These are phyloP conservation scores for Vickermania spadyakhi DNA, from an alignment of 208 protist genomes.

Conservation along the genomic window DNA sequence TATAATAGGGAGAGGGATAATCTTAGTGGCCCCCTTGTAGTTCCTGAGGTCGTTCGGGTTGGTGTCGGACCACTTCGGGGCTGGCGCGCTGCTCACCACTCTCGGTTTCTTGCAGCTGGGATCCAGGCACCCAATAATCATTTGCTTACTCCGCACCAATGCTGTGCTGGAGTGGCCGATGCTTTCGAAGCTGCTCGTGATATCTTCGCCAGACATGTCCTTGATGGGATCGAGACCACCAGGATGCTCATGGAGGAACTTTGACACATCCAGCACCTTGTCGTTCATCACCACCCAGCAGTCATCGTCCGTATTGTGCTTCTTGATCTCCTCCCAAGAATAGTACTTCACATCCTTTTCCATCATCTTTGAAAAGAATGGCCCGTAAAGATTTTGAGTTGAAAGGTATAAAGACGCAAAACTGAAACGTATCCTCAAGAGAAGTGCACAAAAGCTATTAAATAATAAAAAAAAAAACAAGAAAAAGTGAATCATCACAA, in stretches of 20 bases:
- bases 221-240: conserved; percentile 83
- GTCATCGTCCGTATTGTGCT: conserved; percentile 83
- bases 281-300: conserved; percentile 91
- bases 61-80: conserved; percentile 44
- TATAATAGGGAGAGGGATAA: conserved; percentile 45
- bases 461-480: conserved; percentile 7
- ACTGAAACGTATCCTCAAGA: not conserved
- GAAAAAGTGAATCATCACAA: not conserved
- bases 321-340: conserved; percentile 82
- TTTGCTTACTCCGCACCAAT: conserved; percentile 42
- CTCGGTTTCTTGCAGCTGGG: conserved; percentile 16
- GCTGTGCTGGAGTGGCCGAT: conserved; percentile 72
- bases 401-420: conserved; percentile 1
- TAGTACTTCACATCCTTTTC: conserved; percentile 10
- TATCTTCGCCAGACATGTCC: conserved; percentile 66
- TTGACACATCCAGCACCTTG: conserved; percentile 88
- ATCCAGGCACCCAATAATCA: conserved; percentile 67
- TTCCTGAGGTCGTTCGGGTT: conserved; percentile 36
- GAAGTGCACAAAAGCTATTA: not conserved
- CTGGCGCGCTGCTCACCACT: not conserved
- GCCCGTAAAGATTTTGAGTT: not conserved
- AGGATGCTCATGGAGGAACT: conserved; percentile 86
- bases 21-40: conserved; percentile 43
- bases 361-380: conserved; percentile 1
- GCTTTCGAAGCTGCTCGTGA: conserved; percentile 78